Percentiles rank a stretch among this genome's conserved stretches.
Evolutionary conservation across 345 rosid genomes (phyloP).

Genomic region (Heritiera fomes): DNA sequence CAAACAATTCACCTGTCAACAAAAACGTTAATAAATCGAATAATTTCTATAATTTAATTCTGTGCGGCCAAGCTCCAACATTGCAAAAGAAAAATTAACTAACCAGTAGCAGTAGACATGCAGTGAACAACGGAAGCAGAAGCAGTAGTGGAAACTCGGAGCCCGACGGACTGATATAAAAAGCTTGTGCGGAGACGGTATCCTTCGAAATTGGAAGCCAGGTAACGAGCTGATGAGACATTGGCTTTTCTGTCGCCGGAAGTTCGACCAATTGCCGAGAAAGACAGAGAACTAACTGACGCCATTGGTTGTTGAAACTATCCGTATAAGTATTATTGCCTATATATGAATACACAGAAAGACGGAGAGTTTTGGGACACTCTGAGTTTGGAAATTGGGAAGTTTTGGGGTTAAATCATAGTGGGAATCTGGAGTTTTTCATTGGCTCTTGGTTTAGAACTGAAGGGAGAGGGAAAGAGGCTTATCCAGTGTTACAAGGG

Average conservation of each 20-base stretch:
- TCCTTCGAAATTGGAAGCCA: constrained; percentile 42
- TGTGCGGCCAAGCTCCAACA: not conserved
- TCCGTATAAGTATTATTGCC: not conserved
- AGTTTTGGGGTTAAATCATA: constrained; percentile 16
- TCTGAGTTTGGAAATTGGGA: not conserved
- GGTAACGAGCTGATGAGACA: constrained; percentile 34
- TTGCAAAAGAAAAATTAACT: constrained; percentile 21
- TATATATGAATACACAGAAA: not conserved
- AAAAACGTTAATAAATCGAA: not conserved
- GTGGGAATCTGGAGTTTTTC: not conserved
- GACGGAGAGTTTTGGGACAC: not conserved
- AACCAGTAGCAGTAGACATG: constrained; percentile 65
- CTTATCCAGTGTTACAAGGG: constrained; percentile 38
- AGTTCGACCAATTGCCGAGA: constrained; percentile 59
- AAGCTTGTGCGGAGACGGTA: constrained; percentile 43
- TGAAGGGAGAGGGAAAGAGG: constrained; percentile 26
- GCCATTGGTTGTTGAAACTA: constrained; percentile 45
- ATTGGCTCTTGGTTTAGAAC: not conserved
- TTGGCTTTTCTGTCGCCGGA: constrained; percentile 37
- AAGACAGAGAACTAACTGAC: constrained; percentile 67
- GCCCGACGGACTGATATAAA: constrained; percentile 36
- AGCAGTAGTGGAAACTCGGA: constrained; percentile 42
- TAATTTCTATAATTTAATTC: not conserved
- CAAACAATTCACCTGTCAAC: not conserved
- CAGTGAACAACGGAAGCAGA: constrained; percentile 57